Conservation (phyloP, 768 basidiomycete genomes). For the Suillus fuscotomentosus region DNA sequence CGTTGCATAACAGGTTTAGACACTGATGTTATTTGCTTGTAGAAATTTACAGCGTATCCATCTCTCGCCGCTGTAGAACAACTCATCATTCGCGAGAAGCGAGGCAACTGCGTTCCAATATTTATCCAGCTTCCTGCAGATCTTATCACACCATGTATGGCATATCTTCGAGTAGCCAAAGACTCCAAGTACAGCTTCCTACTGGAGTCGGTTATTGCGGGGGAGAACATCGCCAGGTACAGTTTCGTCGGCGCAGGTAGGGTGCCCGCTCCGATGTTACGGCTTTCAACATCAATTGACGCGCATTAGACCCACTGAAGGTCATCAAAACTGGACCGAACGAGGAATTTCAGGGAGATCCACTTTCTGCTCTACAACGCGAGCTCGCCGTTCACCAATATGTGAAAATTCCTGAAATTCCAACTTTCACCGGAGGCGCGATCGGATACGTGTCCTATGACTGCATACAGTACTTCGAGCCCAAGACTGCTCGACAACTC, state of each 20-base stretch:
- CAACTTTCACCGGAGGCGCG: conserved; percentile 95
- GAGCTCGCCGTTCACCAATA: conserved; percentile 87
- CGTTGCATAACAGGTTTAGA: neutral
- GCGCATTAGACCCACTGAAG: conserved; percentile 80
- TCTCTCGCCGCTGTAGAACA: conserved; percentile 73
- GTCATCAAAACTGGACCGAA: conserved; percentile 85
- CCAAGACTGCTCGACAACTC: conserved; percentile 77
- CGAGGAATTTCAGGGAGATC: conserved; percentile 84
- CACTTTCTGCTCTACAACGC: conserved; percentile 77
- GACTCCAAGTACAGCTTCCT: conserved; percentile 94
- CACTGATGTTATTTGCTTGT: conserved; percentile 3
- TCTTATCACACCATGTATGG: conserved; percentile 94
- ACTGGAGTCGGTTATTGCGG: conserved; percentile 88
- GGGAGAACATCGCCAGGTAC: conserved; percentile 90
- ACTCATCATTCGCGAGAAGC: conserved; percentile 76
- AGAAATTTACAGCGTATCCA: conserved; percentile 72
- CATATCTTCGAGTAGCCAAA: conserved; percentile 90
- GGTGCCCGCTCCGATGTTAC: conserved; percentile 14
- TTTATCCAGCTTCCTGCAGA: conserved; percentile 94
- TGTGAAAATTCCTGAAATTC: conserved; percentile 86
- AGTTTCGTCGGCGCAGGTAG: conserved; percentile 96
- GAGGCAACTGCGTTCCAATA: conserved; percentile 91
- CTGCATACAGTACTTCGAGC: conserved; percentile 95
- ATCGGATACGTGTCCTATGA: conserved; percentile 98
- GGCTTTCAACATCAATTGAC: neutral